A percentile compares a stretch with the other conserved stretches of the same genome.
These are phyloP conservation scores for Candida gigantensis DNA, from an alignment of 1,139 yeast genomes.

Conservation along the genomic window DNA sequence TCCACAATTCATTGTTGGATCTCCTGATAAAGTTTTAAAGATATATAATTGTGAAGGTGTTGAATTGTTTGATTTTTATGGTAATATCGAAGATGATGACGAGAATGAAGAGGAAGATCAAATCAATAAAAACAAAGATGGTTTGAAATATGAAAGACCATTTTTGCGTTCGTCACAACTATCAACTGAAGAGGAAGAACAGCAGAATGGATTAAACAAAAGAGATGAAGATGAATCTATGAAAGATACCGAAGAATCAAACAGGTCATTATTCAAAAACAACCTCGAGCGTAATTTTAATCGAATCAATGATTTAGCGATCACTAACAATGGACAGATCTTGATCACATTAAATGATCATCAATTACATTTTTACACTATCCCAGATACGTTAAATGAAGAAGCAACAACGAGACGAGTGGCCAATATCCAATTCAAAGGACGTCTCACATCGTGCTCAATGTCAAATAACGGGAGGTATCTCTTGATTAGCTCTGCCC, in stretches of 20 bases:
- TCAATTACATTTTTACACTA: constrained; percentile 52
- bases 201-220: no score
- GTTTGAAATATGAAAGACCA: no score
- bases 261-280: constrained; percentile 6
- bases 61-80: constrained; percentile 47
- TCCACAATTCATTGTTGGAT: constrained; percentile 67
- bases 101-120: constrained; percentile 32
- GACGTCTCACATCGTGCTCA: constrained; percentile 44
- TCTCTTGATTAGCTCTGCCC: constrained; percentile 66
- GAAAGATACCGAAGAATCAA: constrained; percentile 13
- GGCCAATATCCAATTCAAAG: constrained; percentile 30
- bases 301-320: constrained; percentile 64
- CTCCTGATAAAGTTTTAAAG: constrained; percentile 73
- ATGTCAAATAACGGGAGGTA: constrained; percentile 44
- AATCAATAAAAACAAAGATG: constrained; percentile 1
- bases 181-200: no score
- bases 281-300: constrained; percentile 31
- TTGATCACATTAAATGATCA: constrained; percentile 65
- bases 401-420: constrained; percentile 36
- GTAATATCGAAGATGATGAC: constrained; percentile 33
- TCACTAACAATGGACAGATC: constrained; percentile 63
- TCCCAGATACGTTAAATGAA: constrained; percentile 38
- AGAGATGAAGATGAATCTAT: constrained; percentile 16
- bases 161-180: background rate
- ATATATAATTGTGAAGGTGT: constrained; percentile 54